Evolutionary conservation across 805 yeast genomes (phyloP).

Genomic region (Barnettozyma californica): DNA sequence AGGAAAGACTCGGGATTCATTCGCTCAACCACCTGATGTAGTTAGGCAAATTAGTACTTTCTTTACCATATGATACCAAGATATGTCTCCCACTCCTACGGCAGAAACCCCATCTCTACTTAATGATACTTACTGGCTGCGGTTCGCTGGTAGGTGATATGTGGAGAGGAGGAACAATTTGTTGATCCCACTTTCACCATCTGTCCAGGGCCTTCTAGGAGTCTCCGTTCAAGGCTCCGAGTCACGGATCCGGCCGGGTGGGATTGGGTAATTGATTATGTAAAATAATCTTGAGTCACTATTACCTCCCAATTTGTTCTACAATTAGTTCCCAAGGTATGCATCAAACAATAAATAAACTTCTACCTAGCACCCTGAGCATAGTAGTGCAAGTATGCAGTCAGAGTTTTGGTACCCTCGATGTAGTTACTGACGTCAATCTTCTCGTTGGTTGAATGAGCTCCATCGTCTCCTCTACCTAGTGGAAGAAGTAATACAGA

Average conservation of each 20-base stretch:
- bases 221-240: neutral
- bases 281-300: neutral
- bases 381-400: constrained; percentile 89
- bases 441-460: constrained; percentile 96
- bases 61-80: neutral
- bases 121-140: neutral
- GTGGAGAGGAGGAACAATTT: neutral
- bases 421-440: constrained; percentile 83
- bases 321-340: neutral
- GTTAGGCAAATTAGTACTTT: neutral
- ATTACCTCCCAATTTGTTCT: neutral
- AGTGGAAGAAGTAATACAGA: constrained; percentile 88
- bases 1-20: neutral
- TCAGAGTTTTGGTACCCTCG: constrained; percentile 88
- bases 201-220: neutral
- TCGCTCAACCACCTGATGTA: neutral
- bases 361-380: constrained; percentile 27
- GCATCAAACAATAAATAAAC: neutral
- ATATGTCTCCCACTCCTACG: neutral
- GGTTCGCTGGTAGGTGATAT: neutral
- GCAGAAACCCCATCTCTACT: neutral
- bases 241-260: neutral
- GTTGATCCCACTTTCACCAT: neutral
- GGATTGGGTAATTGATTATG: neutral
- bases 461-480: constrained; percentile 99